Base-by-base conservation (phyloP, 305 asterid species). In the Striga hermonthica region DNA sequence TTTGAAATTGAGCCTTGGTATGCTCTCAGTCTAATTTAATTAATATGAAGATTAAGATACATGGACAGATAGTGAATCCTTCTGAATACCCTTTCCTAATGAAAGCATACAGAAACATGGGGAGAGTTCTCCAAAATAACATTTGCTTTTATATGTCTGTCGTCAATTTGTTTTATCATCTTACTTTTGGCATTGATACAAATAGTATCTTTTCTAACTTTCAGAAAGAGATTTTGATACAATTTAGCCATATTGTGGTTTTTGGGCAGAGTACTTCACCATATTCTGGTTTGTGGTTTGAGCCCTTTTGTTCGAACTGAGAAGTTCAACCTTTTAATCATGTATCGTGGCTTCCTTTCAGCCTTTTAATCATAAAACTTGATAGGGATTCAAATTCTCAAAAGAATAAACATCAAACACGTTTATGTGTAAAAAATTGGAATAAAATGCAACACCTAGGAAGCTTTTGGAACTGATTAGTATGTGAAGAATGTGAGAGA, bases 1-100 rank as follows among this genome's bases (percentile, higher is more conserved):
- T 10, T 13, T 40, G 14, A 37, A 31, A 3, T 37, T 43, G 11
- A n/a, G 39, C 13, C 64, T 68, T 40, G 41, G 14, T 57, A 52
- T 52, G 39, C 31, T 39, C 43, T 48, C 9, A 31, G n/a, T 39
- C 66, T 59, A 39, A 36, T 64, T 61, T 55, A 50, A 11, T 15
- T 58, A 10, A 9, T 67, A 9, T 67, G 52, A 45, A 55, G 57
- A 57, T n/a, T 62, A 43, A 52, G 67, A 68, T 67, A 12, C 40
- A 38, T 10, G 41, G 56, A 34, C 49, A 14, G 60, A 22, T 44
- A 52, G 60, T 15, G 59, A 56, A 31, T n/a, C 65, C 53, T 56
- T 47, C 52, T 54, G 31, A 31, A 64, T 34, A 22, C 47, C 36
- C 14, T 11, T 62, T 47, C 49, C 38, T 34, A 36, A 9, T 5